Base-by-base conservation (phyloP, 257 asterid species). In the Solanum pennellii region DNA sequence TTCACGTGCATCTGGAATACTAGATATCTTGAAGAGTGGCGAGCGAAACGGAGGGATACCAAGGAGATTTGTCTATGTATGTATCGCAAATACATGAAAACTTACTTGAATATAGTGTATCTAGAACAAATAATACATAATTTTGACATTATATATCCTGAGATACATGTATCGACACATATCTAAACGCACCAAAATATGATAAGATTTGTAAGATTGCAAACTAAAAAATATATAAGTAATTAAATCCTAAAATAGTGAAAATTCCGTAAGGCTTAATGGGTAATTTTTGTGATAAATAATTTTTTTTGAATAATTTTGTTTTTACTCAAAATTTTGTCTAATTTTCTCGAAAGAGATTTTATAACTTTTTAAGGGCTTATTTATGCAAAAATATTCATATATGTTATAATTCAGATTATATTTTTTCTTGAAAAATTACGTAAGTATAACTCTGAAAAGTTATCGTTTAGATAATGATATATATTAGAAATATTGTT, bases 211-310 rank as follows among this genome's bases (percentile, higher is more conserved):
- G 25, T 56, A 20, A 56, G 11, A 56, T 20, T 56, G 1, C 1
- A 56, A 20, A 56, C 0, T 18, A 20, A 56, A 56, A 1, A 20
- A 4, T 20, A 18, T 3, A n/a, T 7, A 56, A 56, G 5, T 56
- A 56, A 20, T 7, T 56, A 18, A 18, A 11, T 56, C 62, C n/a
- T 56, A 18, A 56, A 56, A 9, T 7, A 18, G 62, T 56, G 65
- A 0, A 0, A 56, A 18, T 7, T 18, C 0, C 1, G 9, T 1
- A 56, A 56, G 4, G 62, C n/a, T 52, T 52, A 52, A 52, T 52
- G 62, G 23, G 4, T 52, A 52, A 18, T 1, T 52, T 52, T 52
- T 52, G n/a, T 52, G 62, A 52, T 52, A 6, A 52, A 52, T 52
- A 52, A 52, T n/a, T 6, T 0, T 0, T 52, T 52, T 52, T 52